Evolutionary conservation across 352 stramenopile species (phyloP).

Genomic region (Pythium angustatum): DNA sequence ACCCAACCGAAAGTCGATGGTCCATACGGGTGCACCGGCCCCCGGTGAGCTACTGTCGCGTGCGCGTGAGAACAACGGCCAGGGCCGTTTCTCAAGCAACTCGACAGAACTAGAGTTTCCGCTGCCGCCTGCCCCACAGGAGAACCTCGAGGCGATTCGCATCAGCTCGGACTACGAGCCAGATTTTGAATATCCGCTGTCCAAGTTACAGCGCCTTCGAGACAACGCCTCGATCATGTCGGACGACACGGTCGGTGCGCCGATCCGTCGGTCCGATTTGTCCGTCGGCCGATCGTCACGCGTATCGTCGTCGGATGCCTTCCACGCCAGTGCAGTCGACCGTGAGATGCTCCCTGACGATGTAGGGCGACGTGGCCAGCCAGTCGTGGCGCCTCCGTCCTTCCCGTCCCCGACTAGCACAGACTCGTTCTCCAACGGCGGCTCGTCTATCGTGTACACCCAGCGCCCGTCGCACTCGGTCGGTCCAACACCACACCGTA

Average conservation of each 20-base stretch:
- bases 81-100: neutral
- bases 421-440: constrained; percentile 18
- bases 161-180: constrained; percentile 46
- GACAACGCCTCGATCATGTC: constrained; percentile 25
- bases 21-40: constrained; percentile 2
- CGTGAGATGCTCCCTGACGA: constrained; percentile 13
- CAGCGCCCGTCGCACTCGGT: neutral
- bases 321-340: constrained; percentile 2
- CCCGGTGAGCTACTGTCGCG: constrained; percentile 17
- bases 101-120: constrained; percentile 13
- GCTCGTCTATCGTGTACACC: constrained; percentile 4
- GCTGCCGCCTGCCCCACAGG: neutral
- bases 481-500: neutral
- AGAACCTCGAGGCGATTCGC: constrained; percentile 37
- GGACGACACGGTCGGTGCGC: constrained; percentile 33
- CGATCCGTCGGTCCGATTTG: constrained; percentile 35
- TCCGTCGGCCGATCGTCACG: constrained; percentile 27
- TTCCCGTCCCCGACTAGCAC: constrained; percentile 22
- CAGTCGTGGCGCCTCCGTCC: neutral
- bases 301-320: constrained; percentile 8
- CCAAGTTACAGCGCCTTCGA: constrained; percentile 26
- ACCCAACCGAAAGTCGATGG: constrained; percentile 16
- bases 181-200: constrained; percentile 31
- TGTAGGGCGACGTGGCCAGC: constrained; percentile 1
- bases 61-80: constrained; percentile 12